phyloP scores from a whole-genome alignment of 208 protist genomes.

The Tritrichomonas musculus region DNA sequence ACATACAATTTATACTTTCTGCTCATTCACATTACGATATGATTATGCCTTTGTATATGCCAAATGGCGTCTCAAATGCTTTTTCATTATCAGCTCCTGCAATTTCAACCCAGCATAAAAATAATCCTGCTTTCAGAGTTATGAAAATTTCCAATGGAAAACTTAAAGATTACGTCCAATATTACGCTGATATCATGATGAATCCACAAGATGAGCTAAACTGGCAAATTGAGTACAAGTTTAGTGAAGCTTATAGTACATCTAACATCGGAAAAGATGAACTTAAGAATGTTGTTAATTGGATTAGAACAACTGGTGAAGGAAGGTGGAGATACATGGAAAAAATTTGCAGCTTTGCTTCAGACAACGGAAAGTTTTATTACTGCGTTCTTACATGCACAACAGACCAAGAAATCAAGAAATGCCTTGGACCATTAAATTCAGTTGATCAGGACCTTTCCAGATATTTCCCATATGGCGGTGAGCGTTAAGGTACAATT shows the following conservation, averaged over 20 bases:
- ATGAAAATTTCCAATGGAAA: neutral
- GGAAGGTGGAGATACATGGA: neutral
- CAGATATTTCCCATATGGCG: too few relatives aligned
- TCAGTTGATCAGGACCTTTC: too few relatives aligned
- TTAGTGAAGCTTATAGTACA: neutral
- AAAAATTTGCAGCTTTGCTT: neutral
- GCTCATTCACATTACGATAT: neutral
- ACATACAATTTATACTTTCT: neutral
- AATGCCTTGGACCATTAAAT: neutral
- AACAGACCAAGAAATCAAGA: neutral
- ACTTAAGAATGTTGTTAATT: neutral
- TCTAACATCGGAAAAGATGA: neutral
- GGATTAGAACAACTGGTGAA: neutral
- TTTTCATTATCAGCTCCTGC: neutral
- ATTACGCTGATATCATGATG: neutral
- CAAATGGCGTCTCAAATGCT: neutral
- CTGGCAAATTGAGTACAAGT: neutral
- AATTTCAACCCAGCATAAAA: neutral
- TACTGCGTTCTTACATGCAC: neutral
- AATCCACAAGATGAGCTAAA: neutral
- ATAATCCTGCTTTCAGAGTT: neutral
- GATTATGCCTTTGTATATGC: neutral
- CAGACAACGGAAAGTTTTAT: neutral
- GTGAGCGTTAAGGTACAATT: too few relatives aligned
- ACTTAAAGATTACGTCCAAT: neutral